Evolutionary conservation across 164 flowering plant species (phyloP).

Genomic region (Houttuynia cordata): DNA sequence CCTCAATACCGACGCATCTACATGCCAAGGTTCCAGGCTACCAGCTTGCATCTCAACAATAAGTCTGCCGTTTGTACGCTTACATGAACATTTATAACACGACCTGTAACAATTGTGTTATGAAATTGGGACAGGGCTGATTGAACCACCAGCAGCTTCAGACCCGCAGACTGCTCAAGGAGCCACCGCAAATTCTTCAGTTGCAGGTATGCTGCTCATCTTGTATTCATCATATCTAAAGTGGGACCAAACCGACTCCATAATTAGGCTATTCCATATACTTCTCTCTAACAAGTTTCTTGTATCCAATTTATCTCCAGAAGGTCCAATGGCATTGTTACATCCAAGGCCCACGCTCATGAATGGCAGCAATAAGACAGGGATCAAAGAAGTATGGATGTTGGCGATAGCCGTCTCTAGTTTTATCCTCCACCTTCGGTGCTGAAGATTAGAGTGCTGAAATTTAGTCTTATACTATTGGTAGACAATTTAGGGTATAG

Average conservation of each 20-base stretch:
- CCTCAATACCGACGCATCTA: conserved; percentile 18
- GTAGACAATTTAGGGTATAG: too few relatives aligned
- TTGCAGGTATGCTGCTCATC: not conserved
- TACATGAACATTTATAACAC: too few relatives aligned
- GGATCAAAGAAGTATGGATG: not conserved
- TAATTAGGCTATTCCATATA: not conserved
- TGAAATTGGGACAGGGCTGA: not conserved
- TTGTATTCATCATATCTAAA: too few relatives aligned
- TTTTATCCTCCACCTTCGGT: not conserved
- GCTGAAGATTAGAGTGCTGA: not conserved
- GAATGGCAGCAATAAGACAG: not conserved
- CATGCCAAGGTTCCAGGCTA: conserved; percentile 72
- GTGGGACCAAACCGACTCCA: not conserved
- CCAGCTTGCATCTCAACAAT: too few relatives aligned
- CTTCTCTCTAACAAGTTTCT: not conserved
- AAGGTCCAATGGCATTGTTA: not conserved
- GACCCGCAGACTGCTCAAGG: not conserved
- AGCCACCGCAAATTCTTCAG: not conserved
- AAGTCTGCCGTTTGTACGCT: too few relatives aligned
- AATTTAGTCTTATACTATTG: too few relatives aligned
- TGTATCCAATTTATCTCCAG: not conserved
- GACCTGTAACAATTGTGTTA: not conserved
- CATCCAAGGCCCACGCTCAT: not conserved
- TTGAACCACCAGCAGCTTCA: not conserved
- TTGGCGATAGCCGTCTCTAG: not conserved